Conservation (phyloP, 1,284 basidiomycete genomes). For the Boletellus deceptivus region DNA sequence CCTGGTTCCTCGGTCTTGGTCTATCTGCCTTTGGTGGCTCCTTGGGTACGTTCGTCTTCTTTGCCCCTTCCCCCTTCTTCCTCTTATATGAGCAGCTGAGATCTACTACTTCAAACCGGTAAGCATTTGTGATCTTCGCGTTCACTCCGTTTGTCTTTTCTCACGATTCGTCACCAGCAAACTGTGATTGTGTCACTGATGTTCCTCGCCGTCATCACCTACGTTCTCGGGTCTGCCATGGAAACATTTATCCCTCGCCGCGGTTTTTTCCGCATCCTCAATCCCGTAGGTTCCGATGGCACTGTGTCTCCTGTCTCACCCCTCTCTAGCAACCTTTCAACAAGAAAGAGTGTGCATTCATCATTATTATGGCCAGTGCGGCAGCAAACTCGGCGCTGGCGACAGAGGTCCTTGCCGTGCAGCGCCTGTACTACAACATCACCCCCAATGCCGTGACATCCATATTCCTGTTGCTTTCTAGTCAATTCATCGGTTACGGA, state of each 20-base stretch:
- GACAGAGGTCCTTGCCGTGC: slow-evolving; percentile 64
- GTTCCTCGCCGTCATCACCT: slow-evolving; percentile 50
- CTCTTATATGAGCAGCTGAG: slow-evolving; percentile 34
- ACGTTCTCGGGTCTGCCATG: slow-evolving; percentile 41
- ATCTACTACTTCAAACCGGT: slow-evolving; percentile 66
- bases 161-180: slow-evolving; percentile 33
- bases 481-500: slow-evolving; percentile 59
- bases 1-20: slow-evolving; percentile 58
- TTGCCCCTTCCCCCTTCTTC: background rate
- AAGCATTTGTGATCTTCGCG: background rate
- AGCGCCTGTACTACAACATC: slow-evolving; percentile 56
- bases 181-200: slow-evolving; percentile 47
- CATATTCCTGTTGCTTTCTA: slow-evolving; percentile 57
- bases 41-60: slow-evolving; percentile 28
- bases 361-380: slow-evolving; percentile 68
- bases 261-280: slow-evolving; percentile 52
- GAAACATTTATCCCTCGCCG: slow-evolving; percentile 46
- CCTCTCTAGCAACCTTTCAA: slow-evolving; percentile 39
- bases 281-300: slow-evolving; percentile 42
- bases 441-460: slow-evolving; percentile 51
- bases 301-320: slow-evolving; percentile 15
- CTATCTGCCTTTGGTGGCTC: slow-evolving; percentile 61
- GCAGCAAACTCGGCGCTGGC: slow-evolving; percentile 63
- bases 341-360: slow-evolving; percentile 57
- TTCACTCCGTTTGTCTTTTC: background rate